Conservation (phyloP, 2,329 filamentous ascomycete species). For the Peltaster fructicola region DNA sequence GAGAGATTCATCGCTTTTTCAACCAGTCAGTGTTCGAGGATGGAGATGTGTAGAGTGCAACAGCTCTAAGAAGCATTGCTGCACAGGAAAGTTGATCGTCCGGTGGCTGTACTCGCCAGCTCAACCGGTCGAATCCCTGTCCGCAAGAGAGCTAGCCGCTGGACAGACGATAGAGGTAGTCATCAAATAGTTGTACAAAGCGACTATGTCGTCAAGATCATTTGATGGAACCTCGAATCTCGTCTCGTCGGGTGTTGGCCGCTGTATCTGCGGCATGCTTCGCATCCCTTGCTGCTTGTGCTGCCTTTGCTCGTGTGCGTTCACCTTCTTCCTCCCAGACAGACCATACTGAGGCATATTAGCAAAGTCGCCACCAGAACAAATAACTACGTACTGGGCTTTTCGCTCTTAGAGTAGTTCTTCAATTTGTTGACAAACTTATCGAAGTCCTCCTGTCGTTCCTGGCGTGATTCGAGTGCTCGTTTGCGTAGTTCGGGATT, state of each 20-base stretch:
- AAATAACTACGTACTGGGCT: conserved; percentile 50
- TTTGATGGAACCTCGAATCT: conserved; percentile 18
- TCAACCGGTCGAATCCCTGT: too few species aligned
- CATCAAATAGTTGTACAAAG: too few species aligned
- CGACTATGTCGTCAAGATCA: conserved; percentile 3
- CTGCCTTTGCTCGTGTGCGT: conserved; percentile 9
- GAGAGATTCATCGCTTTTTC: conserved; percentile 69
- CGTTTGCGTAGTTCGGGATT: conserved; percentile 87
- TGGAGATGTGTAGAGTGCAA: too few species aligned
- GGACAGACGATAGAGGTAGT: too few species aligned
- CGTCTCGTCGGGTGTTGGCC: conserved; percentile 14
- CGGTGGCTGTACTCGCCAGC: too few species aligned
- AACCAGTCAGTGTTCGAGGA: conserved; percentile 42
- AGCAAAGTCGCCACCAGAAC: not conserved
- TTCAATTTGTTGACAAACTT: conserved; percentile 72
- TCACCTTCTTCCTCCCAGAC: conserved; percentile 18
- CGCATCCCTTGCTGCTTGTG: conserved; percentile 14
- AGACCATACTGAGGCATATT: conserved; percentile 16
- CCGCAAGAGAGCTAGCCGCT: too few species aligned
- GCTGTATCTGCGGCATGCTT: conserved; percentile 13
- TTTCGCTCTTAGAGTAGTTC: conserved; percentile 77
- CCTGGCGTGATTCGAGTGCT: conserved; percentile 60
- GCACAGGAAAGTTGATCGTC: too few species aligned
- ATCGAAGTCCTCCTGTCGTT: conserved; percentile 72
- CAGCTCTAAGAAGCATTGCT: too few species aligned